A percentile compares a stretch with the other conserved stretches of the same genome.
Evolutionary conservation across 2,329 filamentous ascomycete species (phyloP).

Genomic region (Emergomyces orientalis): DNA sequence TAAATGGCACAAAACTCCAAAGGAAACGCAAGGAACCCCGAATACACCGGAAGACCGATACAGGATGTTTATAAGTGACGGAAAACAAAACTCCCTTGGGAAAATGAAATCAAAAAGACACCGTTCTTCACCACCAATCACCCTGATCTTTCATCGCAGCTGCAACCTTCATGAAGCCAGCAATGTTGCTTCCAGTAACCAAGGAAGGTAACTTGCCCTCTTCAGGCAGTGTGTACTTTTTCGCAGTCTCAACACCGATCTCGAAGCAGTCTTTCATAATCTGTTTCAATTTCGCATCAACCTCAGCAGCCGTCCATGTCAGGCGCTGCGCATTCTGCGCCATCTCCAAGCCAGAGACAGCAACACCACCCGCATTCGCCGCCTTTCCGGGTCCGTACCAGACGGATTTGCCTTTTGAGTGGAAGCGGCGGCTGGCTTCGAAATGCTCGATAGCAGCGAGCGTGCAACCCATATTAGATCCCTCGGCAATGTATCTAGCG

Average conservation of each 20-base stretch:
- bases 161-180: conserved; percentile 93
- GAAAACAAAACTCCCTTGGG: background rate
- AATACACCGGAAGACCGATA: background rate
- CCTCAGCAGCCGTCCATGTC: conserved; percentile 78
- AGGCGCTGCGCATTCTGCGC: conserved; percentile 90
- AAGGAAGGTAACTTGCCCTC: conserved; percentile 83
- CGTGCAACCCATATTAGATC: conserved; percentile 98
- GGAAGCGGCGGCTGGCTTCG: conserved; percentile 51
- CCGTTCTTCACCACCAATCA: conserved; percentile 60
- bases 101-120: background rate
- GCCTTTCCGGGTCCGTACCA: conserved; percentile 98
- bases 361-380: conserved; percentile 93
- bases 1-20: background rate
- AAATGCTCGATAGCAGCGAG: conserved; percentile 91
- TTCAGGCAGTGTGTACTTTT: conserved; percentile 69
- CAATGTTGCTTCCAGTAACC: conserved; percentile 93
- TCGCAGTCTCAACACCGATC: conserved; percentile 78
- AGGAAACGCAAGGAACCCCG: background rate
- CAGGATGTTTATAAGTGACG: background rate
- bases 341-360: conserved; percentile 97
- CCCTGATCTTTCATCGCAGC: conserved; percentile 93
- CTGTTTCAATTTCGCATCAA: conserved; percentile 77
- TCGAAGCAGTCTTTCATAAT: conserved; percentile 96
- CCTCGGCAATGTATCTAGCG: conserved; percentile 81
- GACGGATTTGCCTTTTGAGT: conserved; percentile 56